Base-by-base conservation (phyloP, 768 basidiomycete genomes). In the Pulveroboletus sp. region DNA sequence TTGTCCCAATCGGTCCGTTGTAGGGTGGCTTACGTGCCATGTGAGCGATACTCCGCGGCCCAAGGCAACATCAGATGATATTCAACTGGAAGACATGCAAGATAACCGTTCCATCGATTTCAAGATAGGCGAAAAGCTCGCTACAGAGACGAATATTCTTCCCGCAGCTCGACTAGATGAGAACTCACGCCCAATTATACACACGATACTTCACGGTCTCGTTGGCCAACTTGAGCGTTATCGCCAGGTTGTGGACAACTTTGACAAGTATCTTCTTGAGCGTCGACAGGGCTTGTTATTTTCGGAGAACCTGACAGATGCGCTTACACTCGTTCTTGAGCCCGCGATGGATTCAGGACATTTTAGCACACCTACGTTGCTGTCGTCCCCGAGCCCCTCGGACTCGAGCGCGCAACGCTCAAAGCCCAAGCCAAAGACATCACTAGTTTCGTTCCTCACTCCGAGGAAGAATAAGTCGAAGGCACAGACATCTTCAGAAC, bases 281-380 rank as follows among this genome's bases (percentile, higher is more conserved):
- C 80, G 95, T 32, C 79, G 95, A 15, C 87, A 86, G 62, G 94
- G 93, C 2, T 75, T 98, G 8, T 70, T 95, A 15, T 96, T 95
- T 67, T 86, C 87, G 4, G 93, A 96, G 69, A 93, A 93, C 63
- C 71, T 96, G 32, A 88, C 84, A 7, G 95, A 97, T 59, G 94
- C 94, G 4, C 73, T 97, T 50, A 86, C 77, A 39, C 72, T 92
- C 40, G 77, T 75, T 13, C 71, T 93, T 47, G 86, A 93, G 50
- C 67, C 87, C 21, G 71, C 75, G 3, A 73, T 79, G 15, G 77
- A 81, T 46, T 65, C 73, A 11, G 65, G 52, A 21, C 45, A 54
- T 43, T 43, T 44, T 18, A 49, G 44, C n/a, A 43, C 55, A 14
- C 55, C 51, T 33, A 53, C 60, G 37, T 54, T 60, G 24, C 49